Evolutionary conservation across 768 basidiomycete genomes (phyloP).

Genomic region (Trametes cingulata): DNA sequence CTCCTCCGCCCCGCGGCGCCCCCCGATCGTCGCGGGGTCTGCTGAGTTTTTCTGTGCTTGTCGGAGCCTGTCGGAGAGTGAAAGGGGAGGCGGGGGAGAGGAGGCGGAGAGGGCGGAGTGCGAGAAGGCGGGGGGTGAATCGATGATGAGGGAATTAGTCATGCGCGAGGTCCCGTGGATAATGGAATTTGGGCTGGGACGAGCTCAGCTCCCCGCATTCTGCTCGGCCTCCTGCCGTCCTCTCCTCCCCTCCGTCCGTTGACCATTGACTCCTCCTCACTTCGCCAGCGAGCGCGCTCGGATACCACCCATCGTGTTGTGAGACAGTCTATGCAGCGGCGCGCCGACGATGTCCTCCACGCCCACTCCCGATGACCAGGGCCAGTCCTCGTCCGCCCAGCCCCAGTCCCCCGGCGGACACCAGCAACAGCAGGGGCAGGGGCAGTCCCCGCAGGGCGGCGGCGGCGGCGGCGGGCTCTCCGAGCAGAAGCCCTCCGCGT

Average conservation of each 20-base stretch:
- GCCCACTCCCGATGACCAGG: conserved; percentile 4
- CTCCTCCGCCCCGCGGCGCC: not conserved
- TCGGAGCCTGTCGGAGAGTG: not conserved
- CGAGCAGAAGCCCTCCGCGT: conserved; percentile 16
- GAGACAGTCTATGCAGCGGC: not conserved
- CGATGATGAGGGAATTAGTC: conserved; percentile 9
- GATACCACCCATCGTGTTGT: too few species aligned
- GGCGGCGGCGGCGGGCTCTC: not conserved
- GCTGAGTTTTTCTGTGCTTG: not conserved
- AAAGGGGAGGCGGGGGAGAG: not conserved
- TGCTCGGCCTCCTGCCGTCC: not conserved
- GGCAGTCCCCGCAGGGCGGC: not conserved
- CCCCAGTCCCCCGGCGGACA: not conserved
- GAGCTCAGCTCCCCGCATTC: not conserved
- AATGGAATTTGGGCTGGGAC: not conserved
- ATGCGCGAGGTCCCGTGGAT: conserved; percentile 4
- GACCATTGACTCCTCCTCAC: not conserved
- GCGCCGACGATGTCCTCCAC: not conserved
- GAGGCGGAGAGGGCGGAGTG: not conserved
- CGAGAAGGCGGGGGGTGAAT: not conserved
- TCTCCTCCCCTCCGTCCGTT: too few species aligned
- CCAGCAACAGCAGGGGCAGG: not conserved
- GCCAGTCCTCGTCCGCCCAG: too few species aligned
- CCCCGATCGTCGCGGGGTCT: conserved; percentile 4
- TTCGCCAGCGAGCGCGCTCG: not conserved